A percentile compares a stretch with the other conserved stretches of the same genome.
Conservation (phyloP, 129 eudicot species). For the Dittrichia graveolens region DNA sequence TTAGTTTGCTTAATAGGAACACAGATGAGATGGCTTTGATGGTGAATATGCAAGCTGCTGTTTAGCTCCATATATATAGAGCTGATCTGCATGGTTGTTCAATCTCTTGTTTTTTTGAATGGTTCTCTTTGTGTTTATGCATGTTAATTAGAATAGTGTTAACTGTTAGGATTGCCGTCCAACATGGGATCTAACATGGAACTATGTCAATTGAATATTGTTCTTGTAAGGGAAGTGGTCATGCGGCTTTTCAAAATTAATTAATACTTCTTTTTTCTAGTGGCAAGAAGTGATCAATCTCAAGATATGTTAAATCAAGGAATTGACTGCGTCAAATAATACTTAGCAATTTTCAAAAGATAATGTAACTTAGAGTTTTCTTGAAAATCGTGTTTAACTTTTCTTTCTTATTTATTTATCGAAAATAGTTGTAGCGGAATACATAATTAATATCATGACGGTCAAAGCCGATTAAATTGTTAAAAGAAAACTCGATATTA, state of each 20-base stretch:
- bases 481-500: too few relatives aligned
- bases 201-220: not conserved
- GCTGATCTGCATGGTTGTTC: slow-evolving; percentile 13
- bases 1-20: not conserved
- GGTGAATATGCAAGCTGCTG: not conserved
- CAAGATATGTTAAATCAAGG: not conserved
- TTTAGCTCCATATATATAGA: slow-evolving; percentile 14
- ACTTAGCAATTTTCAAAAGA: too few relatives aligned
- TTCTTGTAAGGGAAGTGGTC: slow-evolving; percentile 9
- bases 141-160: not conserved
- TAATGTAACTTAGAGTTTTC: too few relatives aligned
- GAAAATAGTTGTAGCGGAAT: too few relatives aligned
- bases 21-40: slow-evolving; percentile 21
- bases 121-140: not conserved
- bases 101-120: slow-evolving; percentile 3
- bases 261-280: not conserved
- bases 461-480: too few relatives aligned
- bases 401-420: too few relatives aligned
- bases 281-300: slow-evolving; percentile 26
- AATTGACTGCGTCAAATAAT: not conserved
- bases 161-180: slow-evolving; percentile 5
- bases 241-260: slow-evolving; percentile 1
- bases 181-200: not conserved
- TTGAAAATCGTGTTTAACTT: too few relatives aligned
- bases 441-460: too few relatives aligned